phyloP scores from a whole-genome alignment of 495 filamentous ascomycete genomes.

The Talaromyces stipitatus region DNA sequence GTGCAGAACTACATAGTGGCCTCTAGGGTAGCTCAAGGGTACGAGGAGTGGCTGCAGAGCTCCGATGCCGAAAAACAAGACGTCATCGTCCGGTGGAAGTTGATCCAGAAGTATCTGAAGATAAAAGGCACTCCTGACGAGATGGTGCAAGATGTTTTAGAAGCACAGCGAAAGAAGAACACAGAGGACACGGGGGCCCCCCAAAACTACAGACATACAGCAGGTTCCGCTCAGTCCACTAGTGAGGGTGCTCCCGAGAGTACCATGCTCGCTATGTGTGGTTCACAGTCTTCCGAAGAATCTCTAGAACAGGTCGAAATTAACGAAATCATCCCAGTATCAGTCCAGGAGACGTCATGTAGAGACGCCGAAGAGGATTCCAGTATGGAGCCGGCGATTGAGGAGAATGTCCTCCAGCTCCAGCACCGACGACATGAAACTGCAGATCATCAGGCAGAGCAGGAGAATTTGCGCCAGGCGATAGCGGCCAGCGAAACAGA shows the following conservation, averaged over 20 bases:
- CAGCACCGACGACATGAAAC: constrained; percentile 45
- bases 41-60: constrained; percentile 57
- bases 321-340: neutral
- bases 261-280: neutral
- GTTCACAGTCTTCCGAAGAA: neutral
- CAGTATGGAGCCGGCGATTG: neutral
- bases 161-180: neutral
- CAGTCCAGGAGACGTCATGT: neutral
- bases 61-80: constrained; percentile 43
- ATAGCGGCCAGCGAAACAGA: constrained; percentile 22
- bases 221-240: no score
- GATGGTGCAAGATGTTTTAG: neutral
- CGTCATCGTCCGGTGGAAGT: constrained; percentile 56
- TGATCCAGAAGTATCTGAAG: constrained; percentile 20
- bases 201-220: no score
- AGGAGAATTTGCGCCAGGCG: constrained; percentile 17
- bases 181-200: neutral
- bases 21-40: constrained; percentile 45
- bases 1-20: constrained; percentile 65
- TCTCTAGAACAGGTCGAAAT: neutral
- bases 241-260: neutral
- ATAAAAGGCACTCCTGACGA: neutral
- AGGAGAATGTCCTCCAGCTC: constrained; percentile 24
- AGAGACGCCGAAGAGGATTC: neutral
- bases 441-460: constrained; percentile 15